Evolutionary conservation across 1,139 yeast genomes (phyloP), one percentile per base, ranked within the genome.

Genomic region (Pichia sp.): DNA sequence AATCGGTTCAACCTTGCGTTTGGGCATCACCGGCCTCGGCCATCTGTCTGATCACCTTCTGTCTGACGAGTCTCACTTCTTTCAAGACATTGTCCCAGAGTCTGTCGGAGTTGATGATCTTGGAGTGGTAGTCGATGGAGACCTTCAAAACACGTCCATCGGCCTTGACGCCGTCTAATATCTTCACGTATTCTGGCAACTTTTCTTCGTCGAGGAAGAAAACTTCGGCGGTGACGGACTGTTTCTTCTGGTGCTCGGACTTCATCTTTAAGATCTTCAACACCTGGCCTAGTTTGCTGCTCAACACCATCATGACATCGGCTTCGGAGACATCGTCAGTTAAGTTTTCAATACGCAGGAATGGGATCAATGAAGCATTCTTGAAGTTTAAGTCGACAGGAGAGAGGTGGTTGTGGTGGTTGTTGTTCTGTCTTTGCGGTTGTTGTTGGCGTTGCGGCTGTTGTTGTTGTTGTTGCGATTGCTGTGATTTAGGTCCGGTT

Each of bases 141-240:
- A 52, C 52, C 4, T 34, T 38, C 3, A 60, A 24, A 14, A 22
- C 33, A 15, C 57, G 38, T 4, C 58, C 59, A 40, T 60, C 65
- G 1, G 62, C 62, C 3, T 38, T 27, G 3, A 47, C 41, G 3
- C 53, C 53, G 30, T 58, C 40, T 8, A 59, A 33, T 4, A 27
- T 39, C 8, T 20, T n/a, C 7, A 47, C 47, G n/a, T 59, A 61
- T 6, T 32, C 34, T 3, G 24, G 19, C 20, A 57, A 30, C 10
- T 42, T 32, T 1, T 48, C 40, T 6, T 58, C 57, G n/a, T 50
- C 21, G 2, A 50, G 14, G 28, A 51, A 59, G 32, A 60, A 56
- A 2, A 59, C 41, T 44, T 60, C 65, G 10, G 63, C 62, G 2
- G 56, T 55, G 9, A 53, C 46, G 2, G 53, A 41, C 19, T 48